These are phyloP conservation scores for Luvunga scandens DNA, from an alignment of 345 rosid genomes.

Conservation along the genomic window DNA sequence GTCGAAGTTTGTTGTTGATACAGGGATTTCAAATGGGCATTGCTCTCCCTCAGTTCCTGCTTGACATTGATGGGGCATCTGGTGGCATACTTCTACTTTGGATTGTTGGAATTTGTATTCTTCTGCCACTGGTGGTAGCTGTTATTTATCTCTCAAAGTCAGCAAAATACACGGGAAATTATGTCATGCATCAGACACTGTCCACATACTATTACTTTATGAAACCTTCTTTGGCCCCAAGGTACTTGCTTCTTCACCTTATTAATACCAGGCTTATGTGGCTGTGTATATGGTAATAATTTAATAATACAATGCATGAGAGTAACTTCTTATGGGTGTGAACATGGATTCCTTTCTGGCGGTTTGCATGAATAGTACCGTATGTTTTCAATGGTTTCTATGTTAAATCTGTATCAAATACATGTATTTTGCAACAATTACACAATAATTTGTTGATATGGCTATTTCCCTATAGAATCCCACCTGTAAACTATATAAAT, in stretches of 20 bases:
- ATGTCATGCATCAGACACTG: constrained; percentile 96
- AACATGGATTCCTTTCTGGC: background rate
- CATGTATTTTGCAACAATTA: background rate
- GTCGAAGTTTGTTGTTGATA: constrained; percentile 17
- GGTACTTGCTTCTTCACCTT: constrained; percentile 39
- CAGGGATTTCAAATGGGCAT: constrained; percentile 99
- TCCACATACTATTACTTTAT: constrained; percentile 82
- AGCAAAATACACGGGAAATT: constrained; percentile 94
- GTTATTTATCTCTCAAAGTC: constrained; percentile 94
- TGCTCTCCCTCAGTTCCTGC: constrained; percentile 93
- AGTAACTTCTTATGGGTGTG: background rate
- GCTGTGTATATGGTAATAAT: background rate
- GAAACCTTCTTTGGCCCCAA: constrained; percentile 99
- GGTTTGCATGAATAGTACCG: background rate
- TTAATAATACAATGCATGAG: background rate
- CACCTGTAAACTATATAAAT: background rate
- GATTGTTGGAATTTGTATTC: constrained; percentile 98
- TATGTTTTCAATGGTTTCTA: background rate
- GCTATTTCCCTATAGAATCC: background rate
- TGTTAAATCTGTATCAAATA: background rate
- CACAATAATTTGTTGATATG: background rate
- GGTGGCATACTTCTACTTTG: constrained; percentile 97
- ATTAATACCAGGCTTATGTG: background rate
- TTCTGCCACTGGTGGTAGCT: constrained; percentile 91
- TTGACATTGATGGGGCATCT: constrained; percentile 89